Conservation (phyloP, 306 rosid genomes). For the Luffa aegyptiaca region DNA sequence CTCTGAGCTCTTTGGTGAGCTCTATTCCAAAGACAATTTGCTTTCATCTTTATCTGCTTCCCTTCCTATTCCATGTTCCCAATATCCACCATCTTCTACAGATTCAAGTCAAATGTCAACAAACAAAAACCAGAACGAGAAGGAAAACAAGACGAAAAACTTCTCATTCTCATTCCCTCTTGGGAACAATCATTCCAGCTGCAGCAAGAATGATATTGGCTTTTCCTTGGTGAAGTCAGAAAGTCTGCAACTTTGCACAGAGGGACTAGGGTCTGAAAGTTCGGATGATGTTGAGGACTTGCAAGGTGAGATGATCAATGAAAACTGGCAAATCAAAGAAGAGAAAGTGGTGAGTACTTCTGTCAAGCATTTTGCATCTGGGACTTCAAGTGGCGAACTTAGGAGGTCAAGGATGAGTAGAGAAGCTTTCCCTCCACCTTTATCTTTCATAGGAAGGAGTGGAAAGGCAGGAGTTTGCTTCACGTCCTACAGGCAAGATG, state of each 20-base stretch:
- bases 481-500: slow-evolving; percentile 50
- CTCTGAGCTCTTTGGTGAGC: slow-evolving; percentile 81
- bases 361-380: background rate
- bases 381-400: slow-evolving; percentile 23
- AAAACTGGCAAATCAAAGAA: slow-evolving; percentile 6
- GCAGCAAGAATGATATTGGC: slow-evolving; percentile 35
- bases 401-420: slow-evolving; percentile 37
- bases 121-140: background rate
- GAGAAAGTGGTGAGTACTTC: slow-evolving; percentile 9
- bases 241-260: slow-evolving; percentile 74
- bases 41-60: slow-evolving; percentile 6
- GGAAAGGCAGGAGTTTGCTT: slow-evolving; percentile 67
- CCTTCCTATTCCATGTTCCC: background rate
- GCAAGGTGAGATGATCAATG: background rate
- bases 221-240: slow-evolving; percentile 55
- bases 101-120: slow-evolving; percentile 2
- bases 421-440: slow-evolving; percentile 67
- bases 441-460: slow-evolving; percentile 55
- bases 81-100: background rate
- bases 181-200: slow-evolving; percentile 9
- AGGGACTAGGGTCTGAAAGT: slow-evolving; percentile 88
- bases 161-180: slow-evolving; percentile 11
- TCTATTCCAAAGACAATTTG: slow-evolving; percentile 51
- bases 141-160: slow-evolving; percentile 9
- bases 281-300: slow-evolving; percentile 67